Percentiles rank a stretch among this genome's conserved stretches.
Evolutionary conservation across 2,329 filamentous ascomycete species (phyloP).

Genomic region (Fusarium pilosicola): DNA sequence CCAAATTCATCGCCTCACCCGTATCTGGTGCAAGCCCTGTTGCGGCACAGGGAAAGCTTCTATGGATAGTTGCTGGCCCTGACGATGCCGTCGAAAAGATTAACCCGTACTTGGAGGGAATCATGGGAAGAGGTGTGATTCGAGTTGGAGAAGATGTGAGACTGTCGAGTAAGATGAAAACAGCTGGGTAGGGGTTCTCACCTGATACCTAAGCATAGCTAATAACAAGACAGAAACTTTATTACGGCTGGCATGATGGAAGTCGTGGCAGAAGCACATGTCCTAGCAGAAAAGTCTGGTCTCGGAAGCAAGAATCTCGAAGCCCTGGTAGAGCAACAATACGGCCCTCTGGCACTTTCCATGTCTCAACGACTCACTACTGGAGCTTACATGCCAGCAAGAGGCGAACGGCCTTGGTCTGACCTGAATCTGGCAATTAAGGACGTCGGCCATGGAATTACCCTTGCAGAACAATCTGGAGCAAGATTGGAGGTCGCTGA

Average conservation of each 20-base stretch:
- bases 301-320: conserved; percentile 55
- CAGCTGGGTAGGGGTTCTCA: conserved; percentile 50
- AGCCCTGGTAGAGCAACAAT: conserved; percentile 54
- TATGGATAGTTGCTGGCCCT: conserved; percentile 59
- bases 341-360: conserved; percentile 50
- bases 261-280: conserved; percentile 59
- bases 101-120: conserved; percentile 52
- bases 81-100: conserved; percentile 48
- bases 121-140: conserved; percentile 56
- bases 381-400: conserved; percentile 51
- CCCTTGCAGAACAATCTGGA: conserved; percentile 53
- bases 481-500: conserved; percentile 54
- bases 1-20: conserved; percentile 55
- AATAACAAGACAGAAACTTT: conserved; percentile 52
- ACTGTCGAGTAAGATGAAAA: conserved; percentile 59
- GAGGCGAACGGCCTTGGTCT: conserved; percentile 55
- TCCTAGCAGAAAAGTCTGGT: conserved; percentile 58
- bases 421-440: conserved; percentile 62
- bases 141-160: conserved; percentile 54
- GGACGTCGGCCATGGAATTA: conserved; percentile 61
- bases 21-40: conserved; percentile 63
- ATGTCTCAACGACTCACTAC: conserved; percentile 53
- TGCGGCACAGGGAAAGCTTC: conserved; percentile 56
- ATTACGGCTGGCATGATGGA: conserved; percentile 61
- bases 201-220: not conserved